Evolutionary conservation across 768 basidiomycete species (phyloP).

Genomic region (Coprinopsis sp.): DNA sequence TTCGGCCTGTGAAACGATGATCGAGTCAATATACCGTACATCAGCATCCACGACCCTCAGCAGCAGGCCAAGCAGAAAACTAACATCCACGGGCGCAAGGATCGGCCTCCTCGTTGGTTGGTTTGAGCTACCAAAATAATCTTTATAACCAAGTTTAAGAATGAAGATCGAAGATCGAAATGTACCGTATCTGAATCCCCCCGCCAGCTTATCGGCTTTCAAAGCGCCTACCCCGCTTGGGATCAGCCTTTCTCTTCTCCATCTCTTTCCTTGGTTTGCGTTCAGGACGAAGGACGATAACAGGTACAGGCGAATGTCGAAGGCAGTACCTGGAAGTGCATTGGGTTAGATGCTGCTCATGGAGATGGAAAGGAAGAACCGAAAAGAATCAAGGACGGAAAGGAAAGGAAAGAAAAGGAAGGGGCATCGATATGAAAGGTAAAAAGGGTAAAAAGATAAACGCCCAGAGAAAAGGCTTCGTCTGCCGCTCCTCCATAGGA

Average conservation of each 20-base stretch:
- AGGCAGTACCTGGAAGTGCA: constrained; percentile 83
- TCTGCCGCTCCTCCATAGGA: no score
- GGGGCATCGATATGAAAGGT: neutral
- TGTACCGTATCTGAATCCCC: neutral
- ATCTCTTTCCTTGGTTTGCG: constrained; percentile 79
- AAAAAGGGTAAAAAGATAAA: no score
- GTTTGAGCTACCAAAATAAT: no score
- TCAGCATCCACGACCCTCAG: constrained; percentile 67
- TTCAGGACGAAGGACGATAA: constrained; percentile 92
- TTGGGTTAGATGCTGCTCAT: no score
- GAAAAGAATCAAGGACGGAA: neutral
- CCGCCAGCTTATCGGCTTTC: constrained; percentile 26
- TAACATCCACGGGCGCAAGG: constrained; percentile 59
- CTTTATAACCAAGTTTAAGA: no score
- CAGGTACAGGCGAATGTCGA: constrained; percentile 90
- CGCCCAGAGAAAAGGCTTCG: no score
- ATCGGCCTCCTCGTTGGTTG: constrained; percentile 20
- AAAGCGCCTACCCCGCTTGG: constrained; percentile 82
- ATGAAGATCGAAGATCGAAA: no score
- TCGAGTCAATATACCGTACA: constrained; percentile 64
- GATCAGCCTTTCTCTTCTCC: constrained; percentile 83
- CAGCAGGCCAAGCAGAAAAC: constrained; percentile 88
- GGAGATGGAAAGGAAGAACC: no score
- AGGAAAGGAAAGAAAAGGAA: neutral
- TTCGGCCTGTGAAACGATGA: no score